phyloP scores from a whole-genome alignment of 495 filamentous ascomycete genomes.

The Pyronema domesticum region DNA sequence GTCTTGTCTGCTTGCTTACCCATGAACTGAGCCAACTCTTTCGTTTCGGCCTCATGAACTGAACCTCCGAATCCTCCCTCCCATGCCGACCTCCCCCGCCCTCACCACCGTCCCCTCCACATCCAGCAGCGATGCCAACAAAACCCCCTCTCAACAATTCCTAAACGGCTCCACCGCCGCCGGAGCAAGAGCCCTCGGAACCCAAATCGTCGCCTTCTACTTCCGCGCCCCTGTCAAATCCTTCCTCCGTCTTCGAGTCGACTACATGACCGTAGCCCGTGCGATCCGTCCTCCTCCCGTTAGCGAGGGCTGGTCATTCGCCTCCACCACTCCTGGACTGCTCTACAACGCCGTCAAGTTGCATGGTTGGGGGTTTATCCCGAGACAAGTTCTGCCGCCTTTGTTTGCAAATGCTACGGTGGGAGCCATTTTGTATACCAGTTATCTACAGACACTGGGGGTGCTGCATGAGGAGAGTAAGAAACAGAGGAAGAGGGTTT shows the following conservation, averaged over 20 bases:
- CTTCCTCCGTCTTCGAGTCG: conserved; percentile 74
- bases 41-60: no score
- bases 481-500: conserved; percentile 47
- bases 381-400: conserved; percentile 73
- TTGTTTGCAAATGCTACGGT: conserved; percentile 71
- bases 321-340: conserved; percentile 59
- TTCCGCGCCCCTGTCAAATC: conserved; percentile 77
- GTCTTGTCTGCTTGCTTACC: no score
- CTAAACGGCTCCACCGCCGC: conserved; percentile 44
- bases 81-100: background rate
- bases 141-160: conserved; percentile 4
- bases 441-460: conserved; percentile 65
- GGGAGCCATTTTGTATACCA: conserved; percentile 72
- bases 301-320: conserved; percentile 45
- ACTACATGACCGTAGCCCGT: conserved; percentile 54
- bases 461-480: conserved; percentile 54
- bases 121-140: background rate
- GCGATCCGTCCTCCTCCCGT: conserved; percentile 45
- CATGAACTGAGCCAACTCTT: no score
- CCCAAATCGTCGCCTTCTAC: conserved; percentile 69
- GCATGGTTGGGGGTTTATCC: conserved; percentile 74
- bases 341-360: conserved; percentile 59
- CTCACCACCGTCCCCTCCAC: background rate
- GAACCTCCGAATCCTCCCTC: background rate
- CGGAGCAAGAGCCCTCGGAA: conserved; percentile 57